phyloP scores from a whole-genome alignment of 208 protist species.

The Wallacemonas collosoma region DNA sequence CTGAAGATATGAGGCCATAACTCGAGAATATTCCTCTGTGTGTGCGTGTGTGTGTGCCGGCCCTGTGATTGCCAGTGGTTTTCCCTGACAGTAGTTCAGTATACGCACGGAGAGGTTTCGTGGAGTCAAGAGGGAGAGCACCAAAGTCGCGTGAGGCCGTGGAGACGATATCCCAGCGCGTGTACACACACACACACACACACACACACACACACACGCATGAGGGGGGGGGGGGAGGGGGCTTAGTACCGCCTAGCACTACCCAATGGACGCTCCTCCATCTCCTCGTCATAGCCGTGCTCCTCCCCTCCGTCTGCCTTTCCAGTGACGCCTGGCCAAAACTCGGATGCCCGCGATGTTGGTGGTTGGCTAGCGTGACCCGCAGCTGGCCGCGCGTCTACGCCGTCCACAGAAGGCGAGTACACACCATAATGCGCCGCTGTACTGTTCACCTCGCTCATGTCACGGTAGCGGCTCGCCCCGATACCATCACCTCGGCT shows the following conservation, averaged over 20 bases:
- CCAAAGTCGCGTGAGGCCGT: no score
- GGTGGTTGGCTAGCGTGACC: neutral
- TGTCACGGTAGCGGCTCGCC: neutral
- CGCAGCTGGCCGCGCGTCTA: neutral
- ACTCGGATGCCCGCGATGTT: constrained; percentile 13
- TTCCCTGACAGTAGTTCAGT: no score
- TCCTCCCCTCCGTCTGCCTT: neutral
- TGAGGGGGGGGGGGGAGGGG: neutral
- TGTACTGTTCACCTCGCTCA: constrained; percentile 1
- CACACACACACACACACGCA: neutral
- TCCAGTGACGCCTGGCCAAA: neutral
- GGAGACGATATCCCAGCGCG: no score
- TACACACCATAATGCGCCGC: constrained; percentile 8
- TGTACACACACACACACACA: neutral
- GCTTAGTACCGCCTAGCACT: neutral
- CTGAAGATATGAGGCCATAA: no score
- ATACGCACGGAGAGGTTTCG: no score
- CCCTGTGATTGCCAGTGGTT: no score
- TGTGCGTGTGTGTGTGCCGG: no score
- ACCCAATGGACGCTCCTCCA: constrained; percentile 3
- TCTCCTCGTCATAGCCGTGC: neutral
- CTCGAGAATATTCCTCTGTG: no score
- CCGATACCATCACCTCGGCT: neutral
- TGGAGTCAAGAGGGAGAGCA: no score
- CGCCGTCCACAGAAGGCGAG: neutral